Evolutionary conservation across 257 asterid species (phyloP), one percentile per base, ranked within the genome.

Genomic region (Dorcoceras hygrometricum): DNA sequence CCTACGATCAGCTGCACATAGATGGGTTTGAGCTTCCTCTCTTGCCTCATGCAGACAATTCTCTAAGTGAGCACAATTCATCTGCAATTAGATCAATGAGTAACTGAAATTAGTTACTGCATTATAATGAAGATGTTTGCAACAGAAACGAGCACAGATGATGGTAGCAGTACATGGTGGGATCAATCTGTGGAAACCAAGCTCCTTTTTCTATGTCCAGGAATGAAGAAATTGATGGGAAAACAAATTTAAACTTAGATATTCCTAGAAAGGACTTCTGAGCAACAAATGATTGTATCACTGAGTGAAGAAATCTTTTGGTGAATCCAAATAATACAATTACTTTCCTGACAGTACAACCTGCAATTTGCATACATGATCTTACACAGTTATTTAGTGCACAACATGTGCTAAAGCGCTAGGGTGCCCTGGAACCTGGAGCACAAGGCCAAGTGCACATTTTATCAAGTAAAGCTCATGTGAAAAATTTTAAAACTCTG

Each of bases 31-130:
- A 39, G 98, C 96, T 83, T 92, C 97, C 74, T 92, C 86, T 76
- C 97, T 89, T 34, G 98, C 97, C 77, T 92, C 97, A 34, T 92
- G 98, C 62, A 92, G 83, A 71, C 95, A 92, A 64, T 89, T 92
- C 88, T 92, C 97, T 58, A 92, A 72, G 77, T 92, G 97, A 25
- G 95, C 97, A 74, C 98, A 92, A 68, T 92, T 92, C 98, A 89
- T 83, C 98, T 92, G 89, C 79, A 71, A 59, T 57, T 39, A 48
- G 64, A 68, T 43, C 71, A 63, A 63, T 46, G 65, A 18, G 8
- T 39, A 46, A 46, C 1, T 4, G 8, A 46, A 43, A 46, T 46
- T 46, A 46, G 54, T 46, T 46, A 18, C 1, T 43, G 19, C 51
- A 36, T 4, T 43, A 46, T 46, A 46, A 14, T 46, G 54, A 11